These are phyloP conservation scores for Aspergillus aculeatinus DNA, from an alignment of 2,329 filamentous ascomycete genomes.

Conservation along the genomic window DNA sequence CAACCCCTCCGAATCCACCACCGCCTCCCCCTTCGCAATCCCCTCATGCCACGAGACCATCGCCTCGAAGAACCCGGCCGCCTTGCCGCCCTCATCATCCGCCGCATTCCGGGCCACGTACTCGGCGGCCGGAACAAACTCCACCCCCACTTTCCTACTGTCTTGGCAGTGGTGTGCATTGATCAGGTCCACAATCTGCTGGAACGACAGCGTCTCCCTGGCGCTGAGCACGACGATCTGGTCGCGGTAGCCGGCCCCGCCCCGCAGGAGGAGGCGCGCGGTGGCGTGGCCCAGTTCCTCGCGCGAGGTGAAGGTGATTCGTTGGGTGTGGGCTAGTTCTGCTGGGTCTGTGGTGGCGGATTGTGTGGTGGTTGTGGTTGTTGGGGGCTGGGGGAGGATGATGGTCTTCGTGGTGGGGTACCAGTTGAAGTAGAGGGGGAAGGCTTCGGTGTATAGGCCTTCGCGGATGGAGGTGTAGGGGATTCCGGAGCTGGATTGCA, in stretches of 20 bases:
- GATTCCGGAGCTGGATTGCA: constrained; percentile 36
- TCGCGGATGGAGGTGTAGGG: constrained; percentile 58
- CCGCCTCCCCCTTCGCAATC: constrained; percentile 46
- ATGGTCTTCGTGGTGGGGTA: constrained; percentile 35
- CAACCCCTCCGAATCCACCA: constrained; percentile 39
- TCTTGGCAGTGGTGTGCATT: constrained; percentile 29
- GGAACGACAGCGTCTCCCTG: constrained; percentile 33
- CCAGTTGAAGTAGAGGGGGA: constrained; percentile 57
- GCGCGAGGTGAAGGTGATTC: constrained; percentile 54
- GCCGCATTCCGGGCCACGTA: constrained; percentile 33
- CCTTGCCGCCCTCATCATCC: constrained; percentile 40
- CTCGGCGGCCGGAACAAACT: constrained; percentile 36
- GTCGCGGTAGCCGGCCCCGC: not conserved
- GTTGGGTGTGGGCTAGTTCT: constrained; percentile 36
- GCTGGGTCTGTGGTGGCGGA: constrained; percentile 47
- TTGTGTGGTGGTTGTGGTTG: constrained; percentile 23
- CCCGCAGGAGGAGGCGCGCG: not conserved
- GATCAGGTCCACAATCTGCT: constrained; percentile 40
- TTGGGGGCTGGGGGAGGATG: constrained; percentile 16
- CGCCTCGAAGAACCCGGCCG: constrained; percentile 37
- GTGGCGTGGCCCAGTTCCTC: not conserved
- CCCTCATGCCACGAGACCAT: constrained; percentile 49
- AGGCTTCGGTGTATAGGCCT: constrained; percentile 60
- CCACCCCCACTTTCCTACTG: constrained; percentile 31
- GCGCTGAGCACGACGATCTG: constrained; percentile 40